Conservation (phyloP, 2,329 filamentous ascomycete genomes). For the Pseudocercospora macadamiae region DNA sequence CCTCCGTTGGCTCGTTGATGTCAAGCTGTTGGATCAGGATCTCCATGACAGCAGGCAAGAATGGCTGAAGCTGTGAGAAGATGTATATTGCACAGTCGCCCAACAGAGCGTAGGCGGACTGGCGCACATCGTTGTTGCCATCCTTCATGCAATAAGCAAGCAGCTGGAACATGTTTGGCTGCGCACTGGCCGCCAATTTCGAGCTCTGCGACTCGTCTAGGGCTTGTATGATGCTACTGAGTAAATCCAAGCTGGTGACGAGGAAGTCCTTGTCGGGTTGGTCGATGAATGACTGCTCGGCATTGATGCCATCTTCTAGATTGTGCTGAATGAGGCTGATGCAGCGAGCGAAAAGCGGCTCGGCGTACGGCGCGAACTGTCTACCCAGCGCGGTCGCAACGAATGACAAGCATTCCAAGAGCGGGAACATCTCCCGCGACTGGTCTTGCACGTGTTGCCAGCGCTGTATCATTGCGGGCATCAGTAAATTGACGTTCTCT, state of each 20-base stretch:
- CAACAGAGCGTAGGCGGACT: constrained; percentile 92
- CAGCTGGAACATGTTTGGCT: constrained; percentile 87
- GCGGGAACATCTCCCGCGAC: constrained; percentile 88
- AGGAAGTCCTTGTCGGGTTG: constrained; percentile 95
- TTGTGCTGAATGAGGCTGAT: constrained; percentile 91
- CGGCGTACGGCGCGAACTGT: constrained; percentile 79
- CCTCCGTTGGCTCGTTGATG: constrained; percentile 67
- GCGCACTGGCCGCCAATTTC: constrained; percentile 74
- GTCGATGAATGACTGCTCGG: constrained; percentile 71
- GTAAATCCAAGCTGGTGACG: constrained; percentile 88
- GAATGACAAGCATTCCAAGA: constrained; percentile 96
- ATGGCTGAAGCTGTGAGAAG: constrained; percentile 76
- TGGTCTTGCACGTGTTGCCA: constrained; percentile 88
- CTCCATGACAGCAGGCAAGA: constrained; percentile 73
- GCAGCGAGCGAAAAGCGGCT: constrained; percentile 84
- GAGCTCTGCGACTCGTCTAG: constrained; percentile 73
- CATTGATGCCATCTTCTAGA: constrained; percentile 75
- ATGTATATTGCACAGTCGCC: constrained; percentile 95
- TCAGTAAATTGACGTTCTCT: constrained; percentile 79
- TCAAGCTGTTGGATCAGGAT: constrained; percentile 88
- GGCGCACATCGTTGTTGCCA: constrained; percentile 84
- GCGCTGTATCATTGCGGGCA: constrained; percentile 87
- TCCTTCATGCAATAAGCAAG: constrained; percentile 92
- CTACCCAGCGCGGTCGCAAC: constrained; percentile 83
- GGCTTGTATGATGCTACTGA: constrained; percentile 92